Conservation (phyloP, 768 basidiomycete genomes). For the Holtermanniella nyarrowii region DNA sequence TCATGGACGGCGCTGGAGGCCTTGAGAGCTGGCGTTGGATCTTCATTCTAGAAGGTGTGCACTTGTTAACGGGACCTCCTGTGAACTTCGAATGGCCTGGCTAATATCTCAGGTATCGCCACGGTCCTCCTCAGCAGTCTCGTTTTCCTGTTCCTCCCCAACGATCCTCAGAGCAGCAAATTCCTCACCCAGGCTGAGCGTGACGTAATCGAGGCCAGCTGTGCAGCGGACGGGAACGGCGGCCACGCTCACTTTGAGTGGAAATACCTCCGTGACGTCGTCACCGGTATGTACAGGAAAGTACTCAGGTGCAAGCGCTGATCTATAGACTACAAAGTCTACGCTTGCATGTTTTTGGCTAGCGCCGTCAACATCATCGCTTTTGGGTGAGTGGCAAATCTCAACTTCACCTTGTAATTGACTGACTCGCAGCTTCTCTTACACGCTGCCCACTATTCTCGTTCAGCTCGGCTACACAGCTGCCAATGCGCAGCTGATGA, state of each 20-base stretch:
- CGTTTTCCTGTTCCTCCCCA: background rate
- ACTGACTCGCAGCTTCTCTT: background rate
- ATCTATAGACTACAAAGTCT: background rate
- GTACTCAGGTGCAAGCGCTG: background rate
- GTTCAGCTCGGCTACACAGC: constrained; percentile 6
- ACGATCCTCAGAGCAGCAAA: background rate
- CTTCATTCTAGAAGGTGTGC: background rate
- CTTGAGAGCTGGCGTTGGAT: constrained; percentile 5
- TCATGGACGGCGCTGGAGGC: constrained; percentile 7
- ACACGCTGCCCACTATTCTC: background rate
- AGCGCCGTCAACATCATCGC: background rate
- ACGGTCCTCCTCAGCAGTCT: background rate
- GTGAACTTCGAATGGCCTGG: background rate
- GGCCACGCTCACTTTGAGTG: background rate
- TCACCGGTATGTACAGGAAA: background rate
- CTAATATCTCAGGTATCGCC: background rate
- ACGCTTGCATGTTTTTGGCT: background rate
- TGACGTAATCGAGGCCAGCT: background rate
- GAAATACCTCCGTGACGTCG: background rate
- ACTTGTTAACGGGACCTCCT: no score
- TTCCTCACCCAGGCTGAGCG: background rate
- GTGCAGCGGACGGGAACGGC: background rate
- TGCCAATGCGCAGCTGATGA: constrained; percentile 7
- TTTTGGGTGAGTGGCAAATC: background rate
- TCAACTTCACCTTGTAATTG: background rate